Conservation (phyloP, 2,329 filamentous ascomycete species). For the Calonectria montana region DNA sequence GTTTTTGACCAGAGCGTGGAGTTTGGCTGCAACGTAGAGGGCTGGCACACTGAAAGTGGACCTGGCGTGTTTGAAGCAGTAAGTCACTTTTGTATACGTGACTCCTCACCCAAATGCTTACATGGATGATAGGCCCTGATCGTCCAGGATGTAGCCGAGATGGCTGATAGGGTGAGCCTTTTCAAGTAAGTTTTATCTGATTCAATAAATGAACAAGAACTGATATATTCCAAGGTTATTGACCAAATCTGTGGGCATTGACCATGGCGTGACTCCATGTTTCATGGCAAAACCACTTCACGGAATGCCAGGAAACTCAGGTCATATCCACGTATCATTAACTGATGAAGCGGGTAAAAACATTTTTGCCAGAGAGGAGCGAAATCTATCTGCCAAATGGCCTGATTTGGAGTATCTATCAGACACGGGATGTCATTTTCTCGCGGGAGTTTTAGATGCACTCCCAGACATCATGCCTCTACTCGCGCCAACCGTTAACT, state of each 20-base stretch:
- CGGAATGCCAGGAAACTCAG: constrained; percentile 24
- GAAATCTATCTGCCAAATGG: constrained; percentile 63
- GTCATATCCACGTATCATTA: constrained; percentile 21
- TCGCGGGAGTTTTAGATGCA: constrained; percentile 76
- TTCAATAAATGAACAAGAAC: not conserved
- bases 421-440: constrained; percentile 77
- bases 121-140: constrained; percentile 67
- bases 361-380: constrained; percentile 71
- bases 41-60: constrained; percentile 87
- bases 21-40: constrained; percentile 80
- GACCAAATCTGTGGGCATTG: constrained; percentile 18
- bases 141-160: constrained; percentile 84
- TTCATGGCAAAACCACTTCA: constrained; percentile 27
- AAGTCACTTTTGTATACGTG: constrained; percentile 33
- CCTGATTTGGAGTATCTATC: constrained; percentile 73
- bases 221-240: constrained; percentile 43
- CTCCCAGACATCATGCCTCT: constrained; percentile 82
- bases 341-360: constrained; percentile 63
- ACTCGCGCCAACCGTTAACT: constrained; percentile 79
- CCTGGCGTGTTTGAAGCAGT: constrained; percentile 61
- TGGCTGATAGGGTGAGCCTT: constrained; percentile 89
- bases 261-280: constrained; percentile 19
- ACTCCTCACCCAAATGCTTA: not conserved
- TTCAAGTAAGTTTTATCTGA: constrained; percentile 81
- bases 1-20: constrained; percentile 77